Evolutionary conservation across 257 asterid genomes (phyloP), one percentile per base, ranked within the genome.

Genomic region (Salvia miltiorrhiza): DNA sequence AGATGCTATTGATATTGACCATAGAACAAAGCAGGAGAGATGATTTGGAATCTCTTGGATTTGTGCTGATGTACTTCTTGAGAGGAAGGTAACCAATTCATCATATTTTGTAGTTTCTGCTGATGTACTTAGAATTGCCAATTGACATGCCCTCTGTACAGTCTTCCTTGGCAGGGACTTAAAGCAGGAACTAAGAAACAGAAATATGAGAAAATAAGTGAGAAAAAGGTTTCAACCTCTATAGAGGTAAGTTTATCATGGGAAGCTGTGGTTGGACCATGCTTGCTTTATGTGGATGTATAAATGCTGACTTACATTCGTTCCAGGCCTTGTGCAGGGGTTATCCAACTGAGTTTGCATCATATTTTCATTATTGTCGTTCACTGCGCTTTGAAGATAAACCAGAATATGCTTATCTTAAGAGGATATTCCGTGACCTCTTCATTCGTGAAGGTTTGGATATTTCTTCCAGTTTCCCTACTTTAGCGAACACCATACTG

Each of bases 11-110:
- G 11, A 33, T 54, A 30, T 74, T 43, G 35, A 30, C 43, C 68
- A 43, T 69, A 90, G 98, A 93, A 79, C 98, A 93, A 87, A 90
- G 98, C 86, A 88, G 98, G 84, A 88, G 98, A 81, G 98, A 93
- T 81, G 98, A 93, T 75, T 83, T 93, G 92, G 98, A 93, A 78
- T 93, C 98, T 73, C 98, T 93, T 73, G 98, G 98, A 72, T 93
- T 78, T 70, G 95, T 93, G 73, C 88, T 93, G 40, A 84, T 90
- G 97, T 93, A 93, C 86, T 93, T 93, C 84, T 81, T 93, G 26
- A 81, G 96, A 75, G 98, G 98, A 85, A 88, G 98, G 98, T 90
- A 74, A 65, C 33, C 47, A n/a, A 33, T 63, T 9, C 9, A 19
- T 66, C 73, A 14, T 41, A 17, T 52, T 57, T 67, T 62, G 44